These are phyloP conservation scores for Trichophaea hybrida DNA, from an alignment of 2,329 filamentous ascomycete genomes.

Conservation along the genomic window DNA sequence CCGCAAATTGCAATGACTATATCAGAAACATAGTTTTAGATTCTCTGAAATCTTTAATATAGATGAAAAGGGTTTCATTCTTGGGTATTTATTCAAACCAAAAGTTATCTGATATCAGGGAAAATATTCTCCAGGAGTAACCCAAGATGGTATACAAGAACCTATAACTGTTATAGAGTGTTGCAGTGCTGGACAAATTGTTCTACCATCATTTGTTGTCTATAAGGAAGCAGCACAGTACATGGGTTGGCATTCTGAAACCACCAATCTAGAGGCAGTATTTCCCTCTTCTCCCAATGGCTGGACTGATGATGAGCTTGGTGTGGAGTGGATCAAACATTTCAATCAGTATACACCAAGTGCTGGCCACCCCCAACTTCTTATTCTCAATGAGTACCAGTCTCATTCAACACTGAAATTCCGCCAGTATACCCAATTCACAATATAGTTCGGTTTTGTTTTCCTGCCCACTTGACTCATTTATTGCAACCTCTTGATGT, in stretches of 20 bases:
- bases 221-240: constrained; percentile 10
- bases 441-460: constrained; percentile 19
- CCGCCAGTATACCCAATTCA: constrained; percentile 4
- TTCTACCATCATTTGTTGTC: constrained; percentile 10
- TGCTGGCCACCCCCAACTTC: constrained; percentile 5
- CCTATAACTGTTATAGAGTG: constrained; percentile 12
- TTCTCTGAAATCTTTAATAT: constrained; percentile 5
- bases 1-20: not conserved
- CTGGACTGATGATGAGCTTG: constrained; percentile 11
- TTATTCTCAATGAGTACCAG: constrained; percentile 18
- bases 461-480: constrained; percentile 14
- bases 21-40: not conserved
- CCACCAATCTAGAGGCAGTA: not conserved
- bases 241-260: constrained; percentile 9
- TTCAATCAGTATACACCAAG: constrained; percentile 9
- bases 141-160: too few species aligned
- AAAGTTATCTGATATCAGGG: constrained; percentile 9
- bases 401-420: constrained; percentile 13
- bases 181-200: constrained; percentile 3
- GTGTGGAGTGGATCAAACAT: constrained; percentile 10
- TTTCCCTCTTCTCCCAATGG: constrained; percentile 12
- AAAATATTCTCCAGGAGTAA: not conserved
- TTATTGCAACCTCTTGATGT: constrained; percentile 20
- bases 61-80: too few species aligned
- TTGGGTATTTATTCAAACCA: constrained; percentile 2